phyloP scores from a whole-genome alignment of 2,329 filamentous ascomycete genomes.

The Shiraia sp. region DNA sequence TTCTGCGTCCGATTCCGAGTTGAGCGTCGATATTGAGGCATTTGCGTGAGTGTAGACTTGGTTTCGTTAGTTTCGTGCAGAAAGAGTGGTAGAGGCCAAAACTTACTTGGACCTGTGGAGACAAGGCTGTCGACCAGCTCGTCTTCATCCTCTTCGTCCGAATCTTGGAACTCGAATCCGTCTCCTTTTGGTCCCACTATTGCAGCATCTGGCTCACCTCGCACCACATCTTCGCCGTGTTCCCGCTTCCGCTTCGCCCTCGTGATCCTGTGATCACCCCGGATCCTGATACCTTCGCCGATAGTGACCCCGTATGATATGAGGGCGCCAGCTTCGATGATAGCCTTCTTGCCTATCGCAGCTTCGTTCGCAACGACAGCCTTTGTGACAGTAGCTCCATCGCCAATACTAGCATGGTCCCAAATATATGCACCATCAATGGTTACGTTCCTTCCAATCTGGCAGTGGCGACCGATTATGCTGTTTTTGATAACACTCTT shows the following conservation, averaged over 20 bases:
- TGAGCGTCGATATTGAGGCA: conserved; percentile 67
- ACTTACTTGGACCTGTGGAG: conserved; percentile 40
- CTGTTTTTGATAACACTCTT: conserved; percentile 72
- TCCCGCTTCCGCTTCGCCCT: conserved; percentile 52
- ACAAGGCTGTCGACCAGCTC: conserved; percentile 51
- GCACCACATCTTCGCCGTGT: conserved; percentile 44
- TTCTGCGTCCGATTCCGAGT: conserved; percentile 54
- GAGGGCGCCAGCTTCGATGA: conserved; percentile 72
- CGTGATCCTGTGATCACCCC: conserved; percentile 51
- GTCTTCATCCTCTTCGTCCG: conserved; percentile 67
- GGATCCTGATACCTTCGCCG: conserved; percentile 60
- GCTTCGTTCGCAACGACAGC: conserved; percentile 78
- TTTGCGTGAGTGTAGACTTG: conserved; percentile 57
- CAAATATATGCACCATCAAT: conserved; percentile 84
- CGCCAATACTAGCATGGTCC: conserved; percentile 79
- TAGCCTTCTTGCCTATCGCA: conserved; percentile 71
- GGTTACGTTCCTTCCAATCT: conserved; percentile 80
- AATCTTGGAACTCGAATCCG: conserved; percentile 62
- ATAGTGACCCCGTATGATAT: conserved; percentile 79
- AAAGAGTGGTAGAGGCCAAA: not conserved
- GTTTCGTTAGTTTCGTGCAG: not conserved
- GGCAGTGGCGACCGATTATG: conserved; percentile 81
- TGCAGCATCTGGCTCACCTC: conserved; percentile 50
- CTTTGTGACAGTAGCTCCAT: conserved; percentile 70
- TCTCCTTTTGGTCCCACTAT: conserved; percentile 63